Percentiles rank a stretch among this genome's conserved stretches.
Evolutionary conservation across 1,284 basidiomycete species (phyloP).

Genomic region (Tilletiaria anomala): DNA sequence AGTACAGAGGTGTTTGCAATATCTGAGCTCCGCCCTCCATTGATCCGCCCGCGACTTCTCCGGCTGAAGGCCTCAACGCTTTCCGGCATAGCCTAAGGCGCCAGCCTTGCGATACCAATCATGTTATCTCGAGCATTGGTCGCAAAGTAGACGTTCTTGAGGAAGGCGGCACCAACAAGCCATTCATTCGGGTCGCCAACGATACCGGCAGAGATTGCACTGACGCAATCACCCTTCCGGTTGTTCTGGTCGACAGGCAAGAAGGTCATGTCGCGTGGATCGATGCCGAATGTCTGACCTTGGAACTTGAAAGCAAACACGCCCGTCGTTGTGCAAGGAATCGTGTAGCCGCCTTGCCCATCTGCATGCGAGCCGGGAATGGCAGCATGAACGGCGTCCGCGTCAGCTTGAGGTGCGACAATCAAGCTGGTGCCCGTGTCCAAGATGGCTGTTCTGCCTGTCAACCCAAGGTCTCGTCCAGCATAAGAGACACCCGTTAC

Average conservation of each 20-base stretch:
- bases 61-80: no score
- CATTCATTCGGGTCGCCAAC: constrained; percentile 49
- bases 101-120: constrained; percentile 50
- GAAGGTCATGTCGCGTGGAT: constrained; percentile 52
- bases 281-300: constrained; percentile 47
- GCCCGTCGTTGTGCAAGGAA: constrained; percentile 59
- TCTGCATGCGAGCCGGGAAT: constrained; percentile 51
- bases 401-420: constrained; percentile 42
- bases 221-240: constrained; percentile 55
- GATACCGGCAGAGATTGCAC: constrained; percentile 54
- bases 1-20: no score
- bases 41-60: no score
- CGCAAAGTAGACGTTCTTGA: constrained; percentile 47
- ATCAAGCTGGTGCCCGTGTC: constrained; percentile 42
- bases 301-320: constrained; percentile 57
- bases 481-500: constrained; percentile 52
- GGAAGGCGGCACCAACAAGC: constrained; percentile 46
- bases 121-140: constrained; percentile 55
- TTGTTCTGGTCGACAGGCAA: constrained; percentile 51
- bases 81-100: no score
- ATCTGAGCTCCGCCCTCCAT: no score
- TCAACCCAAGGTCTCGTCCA: constrained; percentile 47
- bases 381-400: constrained; percentile 47
- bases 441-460: constrained; percentile 39
- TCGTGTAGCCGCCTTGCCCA: constrained; percentile 48